Evolutionary conservation across 106 monocot species (phyloP), one percentile per base, ranked within the genome.

Genomic region (Triglochin maritima): DNA sequence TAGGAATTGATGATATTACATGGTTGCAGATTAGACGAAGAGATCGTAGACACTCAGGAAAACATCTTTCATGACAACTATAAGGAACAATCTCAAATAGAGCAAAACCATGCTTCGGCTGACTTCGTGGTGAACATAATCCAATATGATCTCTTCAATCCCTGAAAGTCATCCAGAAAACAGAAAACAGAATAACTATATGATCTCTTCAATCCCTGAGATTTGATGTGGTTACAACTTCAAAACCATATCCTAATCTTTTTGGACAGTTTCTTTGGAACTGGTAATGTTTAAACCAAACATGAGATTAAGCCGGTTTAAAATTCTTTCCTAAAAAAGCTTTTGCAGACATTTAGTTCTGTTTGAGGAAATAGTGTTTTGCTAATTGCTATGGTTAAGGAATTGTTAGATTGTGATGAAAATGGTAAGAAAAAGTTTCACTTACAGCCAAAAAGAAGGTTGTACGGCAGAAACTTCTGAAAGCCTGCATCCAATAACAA

Each of bases 111-210:
- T 56, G n/a, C 4, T 56, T 69, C 68, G 55, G 44, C 56, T 45
- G 57, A 69, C 68, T 45, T 69, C 68, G 44, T 69, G 68, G 44
- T 69, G 68, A 69, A 69, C 68, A 57, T 69, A 69, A 69, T 69
- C 68, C 68, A 69, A 15, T 3, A 69, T 69, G 57, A 69, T 69
- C 44, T 69, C 68, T n/a, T 69, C 68, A n/a, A 69, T 69, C 68
- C 68, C 68, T 69, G 43, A 8, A 8, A 47, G 4, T 10, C 4
- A 12, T 12, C 2, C 44, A 65, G 49, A 65, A 16, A 49, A 16
- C 5, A 14, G 47, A 48, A 7, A 47, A 64, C 13, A 46, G 11
- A 11, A 52, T 52, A 29, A 29, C 29, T 29, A 29, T 3, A 69
- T 69, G 57, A 69, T 69, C 44, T 69, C 68, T n/a, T 69, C 68